Evolutionary conservation across 2,329 filamentous ascomycete species (phyloP), one percentile per base, ranked within the genome.

Genomic region (Chaetomiaceae sp.): DNA sequence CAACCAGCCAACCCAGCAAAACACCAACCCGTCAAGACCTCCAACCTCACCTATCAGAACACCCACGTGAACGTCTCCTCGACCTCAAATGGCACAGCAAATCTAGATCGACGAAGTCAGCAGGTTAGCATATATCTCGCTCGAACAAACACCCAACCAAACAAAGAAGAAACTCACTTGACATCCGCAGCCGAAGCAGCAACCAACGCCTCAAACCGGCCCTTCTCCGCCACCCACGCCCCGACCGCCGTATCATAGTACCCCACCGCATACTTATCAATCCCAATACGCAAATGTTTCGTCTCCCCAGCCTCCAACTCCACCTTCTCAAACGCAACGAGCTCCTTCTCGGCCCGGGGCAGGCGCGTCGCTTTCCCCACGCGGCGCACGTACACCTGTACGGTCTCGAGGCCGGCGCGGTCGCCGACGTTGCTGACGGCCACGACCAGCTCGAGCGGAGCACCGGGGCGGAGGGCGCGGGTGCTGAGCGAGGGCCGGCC

Each of bases 321-420:
- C 0, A 84, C 73, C 63, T 86, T 86, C 48, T 76, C 75, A 57
- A 87, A 88, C 0, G 80, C 82, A 27, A 81, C 79, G 1, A 88
- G 69, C 63, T 88, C 84, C 65, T 87, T 86, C 55, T 80, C 76
- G 0, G 83, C 83, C 18, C 83, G 68, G 0, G 76, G 76, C n/a
- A 87, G 68, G 9, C 74, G 68, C 1, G 79, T 79, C 60, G n/a
- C n/a, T n/a, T n/a, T n/a, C n/a, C 76, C 78, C 40, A 76, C 69
- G 46, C 84, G 81, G n/a, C 72, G 70, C 38, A 87, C 69, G 54
- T 87, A 88, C 2, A 81, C 68, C 64, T 88, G 84, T 7, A 86
- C 76, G 29, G 78, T 81, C 60, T 87, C 82, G 1, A 73, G 68
- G 1, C 82, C 83, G 2, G 73, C 66, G 0, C 74, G 62, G 0